A percentile compares a stretch with the other conserved stretches of the same genome.
phyloP scores from a whole-genome alignment of 805 yeast genomes.

The Zygosaccharomyces rouxii region DNA sequence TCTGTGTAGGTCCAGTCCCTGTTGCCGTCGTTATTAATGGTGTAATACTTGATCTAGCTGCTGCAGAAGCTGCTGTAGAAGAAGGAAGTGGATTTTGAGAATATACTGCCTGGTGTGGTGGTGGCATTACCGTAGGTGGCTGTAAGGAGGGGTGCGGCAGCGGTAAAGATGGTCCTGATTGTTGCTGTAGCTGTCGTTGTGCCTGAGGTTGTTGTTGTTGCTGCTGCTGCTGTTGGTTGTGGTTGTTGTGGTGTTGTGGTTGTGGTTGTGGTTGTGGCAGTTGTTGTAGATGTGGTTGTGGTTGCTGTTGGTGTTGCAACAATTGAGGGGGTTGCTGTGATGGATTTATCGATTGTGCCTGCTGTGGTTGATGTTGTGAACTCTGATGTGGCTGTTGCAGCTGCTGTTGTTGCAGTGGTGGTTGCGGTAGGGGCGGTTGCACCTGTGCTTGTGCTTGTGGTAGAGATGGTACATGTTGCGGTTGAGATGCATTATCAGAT shows the following conservation, averaged over 20 bases:
- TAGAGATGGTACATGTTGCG: conserved; percentile 1
- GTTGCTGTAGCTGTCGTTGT: not conserved
- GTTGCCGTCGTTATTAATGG: conserved; percentile 18
- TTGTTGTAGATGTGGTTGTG: conserved; percentile 15
- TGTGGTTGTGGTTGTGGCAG: conserved; percentile 4
- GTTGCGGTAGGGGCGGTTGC: conserved; percentile 4
- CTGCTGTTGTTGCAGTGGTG: conserved; percentile 13
- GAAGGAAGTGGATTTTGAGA: conserved; percentile 9
- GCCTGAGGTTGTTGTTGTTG: conserved; percentile 5
- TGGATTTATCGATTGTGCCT: too few relatives aligned
- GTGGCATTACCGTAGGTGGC: conserved; percentile 14
- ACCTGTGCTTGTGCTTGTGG: conserved; percentile 10
- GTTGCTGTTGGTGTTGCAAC: conserved; percentile 7
- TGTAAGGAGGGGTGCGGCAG: conserved; percentile 4
- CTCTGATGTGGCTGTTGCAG: conserved; percentile 8
- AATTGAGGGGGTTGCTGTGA: not conserved
- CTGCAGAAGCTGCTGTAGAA: conserved; percentile 13
- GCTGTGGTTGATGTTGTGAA: conserved; percentile 1
- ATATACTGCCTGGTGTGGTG: conserved; percentile 10
- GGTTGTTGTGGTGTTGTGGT: conserved; percentile 5
- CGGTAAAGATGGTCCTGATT: conserved; percentile 1
- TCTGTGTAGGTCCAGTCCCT: conserved; percentile 19
- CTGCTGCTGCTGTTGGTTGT: conserved; percentile 13
- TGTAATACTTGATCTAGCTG: conserved; percentile 10
- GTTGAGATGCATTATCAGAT: conserved; percentile 6